Evolutionary conservation across 169 alveolate genomes (phyloP), one percentile per base, ranked within the genome.

Genomic region (Plasmodium reichenowi): DNA sequence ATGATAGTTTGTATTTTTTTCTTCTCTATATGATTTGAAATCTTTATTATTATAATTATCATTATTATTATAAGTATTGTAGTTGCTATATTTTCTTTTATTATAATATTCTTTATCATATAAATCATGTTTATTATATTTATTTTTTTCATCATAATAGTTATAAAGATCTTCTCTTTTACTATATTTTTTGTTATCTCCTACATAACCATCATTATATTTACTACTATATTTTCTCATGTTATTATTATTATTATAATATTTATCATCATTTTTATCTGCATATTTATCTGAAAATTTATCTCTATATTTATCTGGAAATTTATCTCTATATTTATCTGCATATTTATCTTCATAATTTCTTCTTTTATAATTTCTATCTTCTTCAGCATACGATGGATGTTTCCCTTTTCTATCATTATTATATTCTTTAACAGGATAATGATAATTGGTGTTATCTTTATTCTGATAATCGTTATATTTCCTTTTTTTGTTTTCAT

Each of bases 401-500:
- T 78, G 66, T 22, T 56, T 70, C 54, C 67, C 67, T 47, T 15
- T 75, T 70, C 68, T 78, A 50, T 78, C 67, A 24, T 52, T 50
- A 60, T 78, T 26, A 5, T n/a, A 32, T 15, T 58, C 45, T 9
- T 32, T 32, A 32, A 32, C 45, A 0, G 45, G 45, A 32, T 32
- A 32, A 5, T 32, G 0, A 32, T 32, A 32, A 32, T 32, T 32
- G 45, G 9, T 4, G 45, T 32, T 4, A 32, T 32, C 45, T 32
- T 32, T 63, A 45, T 63, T 63, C 9, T 66, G 15, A 45, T 76
- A 64, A 22, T 67, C 71, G 9, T 71, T 59, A 43, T 64, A 64
- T 29, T 78, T 78, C 13, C 89, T 54, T 78, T 78, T 78, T 52
- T 78, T 78, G 20, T 74, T 74, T 12, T 66, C 47, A 58, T 64